A percentile compares a stretch with the other conserved stretches of the same genome.
phyloP scores from a whole-genome alignment of 2,329 filamentous ascomycete species.

The Exophiala alcalophila region DNA sequence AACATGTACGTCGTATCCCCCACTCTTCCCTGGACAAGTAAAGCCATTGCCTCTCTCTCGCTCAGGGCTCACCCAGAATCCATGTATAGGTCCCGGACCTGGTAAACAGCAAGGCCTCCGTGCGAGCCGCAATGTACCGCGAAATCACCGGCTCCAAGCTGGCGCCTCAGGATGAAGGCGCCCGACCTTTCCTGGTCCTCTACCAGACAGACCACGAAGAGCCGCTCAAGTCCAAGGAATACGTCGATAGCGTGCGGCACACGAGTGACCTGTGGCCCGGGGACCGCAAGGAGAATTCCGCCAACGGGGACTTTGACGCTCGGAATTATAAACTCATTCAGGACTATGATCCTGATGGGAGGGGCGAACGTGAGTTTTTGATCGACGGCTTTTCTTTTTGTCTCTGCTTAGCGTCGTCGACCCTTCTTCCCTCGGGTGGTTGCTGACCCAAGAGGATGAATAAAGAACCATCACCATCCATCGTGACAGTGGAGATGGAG shows the following conservation, averaged over 20 bases:
- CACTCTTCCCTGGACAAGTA: too few species aligned
- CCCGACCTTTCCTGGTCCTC: conserved; percentile 71
- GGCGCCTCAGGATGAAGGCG: conserved; percentile 27
- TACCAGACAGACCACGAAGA: conserved; percentile 76
- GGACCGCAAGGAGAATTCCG: conserved; percentile 59
- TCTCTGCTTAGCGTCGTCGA: too few species aligned
- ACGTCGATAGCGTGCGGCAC: conserved; percentile 51
- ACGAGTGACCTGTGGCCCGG: conserved; percentile 53
- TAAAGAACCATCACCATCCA: conserved; percentile 57
- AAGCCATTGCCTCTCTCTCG: too few species aligned
- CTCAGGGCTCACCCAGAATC: too few species aligned
- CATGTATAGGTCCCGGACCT: conserved; percentile 10
- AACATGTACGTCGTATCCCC: conserved; percentile 15
- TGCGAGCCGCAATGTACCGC: conserved; percentile 13
- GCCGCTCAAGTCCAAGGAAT: conserved; percentile 63
- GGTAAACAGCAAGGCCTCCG: conserved; percentile 14
- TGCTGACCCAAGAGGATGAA: too few species aligned
- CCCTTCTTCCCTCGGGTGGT: too few species aligned
- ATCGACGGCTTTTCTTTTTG: too few species aligned
- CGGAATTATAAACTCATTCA: conserved; percentile 67
- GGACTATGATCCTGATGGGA: conserved; percentile 56
- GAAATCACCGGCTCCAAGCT: conserved; percentile 16
- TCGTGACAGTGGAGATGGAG: conserved; percentile 59
- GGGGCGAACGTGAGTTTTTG: conserved; percentile 33
- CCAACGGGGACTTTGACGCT: conserved; percentile 66